Percentiles rank a stretch among this genome's conserved stretches.
These are phyloP conservation scores for Bretschneidera sinensis DNA, from an alignment of 345 rosid species.

Conservation along the genomic window DNA sequence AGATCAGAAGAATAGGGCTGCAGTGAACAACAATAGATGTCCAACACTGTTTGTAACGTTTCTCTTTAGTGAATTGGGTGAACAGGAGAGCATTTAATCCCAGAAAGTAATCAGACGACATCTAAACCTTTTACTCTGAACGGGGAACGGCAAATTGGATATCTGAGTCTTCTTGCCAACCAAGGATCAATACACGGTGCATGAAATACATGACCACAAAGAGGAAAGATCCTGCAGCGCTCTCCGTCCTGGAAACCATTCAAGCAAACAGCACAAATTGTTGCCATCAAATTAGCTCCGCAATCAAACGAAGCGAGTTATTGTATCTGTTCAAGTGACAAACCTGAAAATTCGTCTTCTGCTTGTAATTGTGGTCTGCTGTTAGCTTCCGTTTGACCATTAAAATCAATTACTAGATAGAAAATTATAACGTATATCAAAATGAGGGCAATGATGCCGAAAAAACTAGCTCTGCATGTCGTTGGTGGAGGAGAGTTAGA, in stretches of 20 bases:
- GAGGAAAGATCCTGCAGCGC: slow-evolving; percentile 21
- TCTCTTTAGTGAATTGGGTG: too few relatives aligned
- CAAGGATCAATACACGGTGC: slow-evolving; percentile 23
- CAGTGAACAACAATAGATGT: too few relatives aligned
- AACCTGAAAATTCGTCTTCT: background rate
- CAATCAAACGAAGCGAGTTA: slow-evolving; percentile 22
- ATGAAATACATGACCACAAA: slow-evolving; percentile 25
- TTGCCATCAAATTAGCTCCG: background rate
- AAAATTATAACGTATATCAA: slow-evolving; percentile 9
- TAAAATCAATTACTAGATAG: slow-evolving; percentile 12
- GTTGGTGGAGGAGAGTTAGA: background rate
- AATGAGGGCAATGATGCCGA: slow-evolving; percentile 8
- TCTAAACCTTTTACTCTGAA: slow-evolving; percentile 7
- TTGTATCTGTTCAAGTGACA: slow-evolving; percentile 10
- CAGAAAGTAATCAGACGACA: background rate
- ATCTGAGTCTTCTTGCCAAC: slow-evolving; percentile 21
- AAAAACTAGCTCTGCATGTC: too few relatives aligned
- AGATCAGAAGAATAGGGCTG: too few relatives aligned
- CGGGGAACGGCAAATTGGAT: slow-evolving; percentile 27
- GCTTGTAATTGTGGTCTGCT: background rate
- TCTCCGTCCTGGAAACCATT: slow-evolving; percentile 18
- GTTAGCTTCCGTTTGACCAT: background rate
- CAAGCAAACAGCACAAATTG: slow-evolving; percentile 20
- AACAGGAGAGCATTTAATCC: background rate
- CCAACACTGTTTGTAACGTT: too few relatives aligned